Evolutionary conservation across 2,329 filamentous ascomycete genomes (phyloP).

Genomic region (Alternaria alternata): DNA sequence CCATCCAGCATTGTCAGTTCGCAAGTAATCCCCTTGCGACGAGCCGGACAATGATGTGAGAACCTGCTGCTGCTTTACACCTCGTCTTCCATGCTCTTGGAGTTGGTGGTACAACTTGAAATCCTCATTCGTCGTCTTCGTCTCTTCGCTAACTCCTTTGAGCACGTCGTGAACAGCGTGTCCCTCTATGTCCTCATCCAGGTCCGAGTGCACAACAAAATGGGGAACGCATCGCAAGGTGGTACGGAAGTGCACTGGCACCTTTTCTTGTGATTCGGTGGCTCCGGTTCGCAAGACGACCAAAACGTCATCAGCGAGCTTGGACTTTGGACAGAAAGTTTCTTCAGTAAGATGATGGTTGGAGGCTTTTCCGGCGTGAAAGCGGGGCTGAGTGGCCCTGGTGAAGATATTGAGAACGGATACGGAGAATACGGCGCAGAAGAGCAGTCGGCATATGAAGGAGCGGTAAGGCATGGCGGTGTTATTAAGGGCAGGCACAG

Average conservation of each 20-base stretch:
- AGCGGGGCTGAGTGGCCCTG: slow-evolving; percentile 38
- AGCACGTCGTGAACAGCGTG: slow-evolving; percentile 59
- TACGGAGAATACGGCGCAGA: slow-evolving; percentile 45
- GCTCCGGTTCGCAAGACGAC: slow-evolving; percentile 68
- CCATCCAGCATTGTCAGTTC: slow-evolving; percentile 56
- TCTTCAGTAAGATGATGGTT: slow-evolving; percentile 25
- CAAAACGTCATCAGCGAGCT: slow-evolving; percentile 60
- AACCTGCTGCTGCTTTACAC: slow-evolving; percentile 45
- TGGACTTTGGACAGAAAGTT: slow-evolving; percentile 43
- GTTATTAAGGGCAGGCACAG: slow-evolving; percentile 18
- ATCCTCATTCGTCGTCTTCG: slow-evolving; percentile 55
- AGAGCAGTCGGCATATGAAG: slow-evolving; percentile 45
- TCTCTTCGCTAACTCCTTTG: slow-evolving; percentile 51
- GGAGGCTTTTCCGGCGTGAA: slow-evolving; percentile 34
- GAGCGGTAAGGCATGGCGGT: slow-evolving; percentile 42
- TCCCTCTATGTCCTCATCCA: slow-evolving; percentile 62
- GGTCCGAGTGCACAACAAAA: slow-evolving; percentile 66
- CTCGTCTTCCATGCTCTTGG: slow-evolving; percentile 55
- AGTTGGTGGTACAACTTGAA: slow-evolving; percentile 63
- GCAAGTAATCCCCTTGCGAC: slow-evolving; percentile 45
- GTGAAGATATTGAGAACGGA: slow-evolving; percentile 48
- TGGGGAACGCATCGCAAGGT: slow-evolving; percentile 65
- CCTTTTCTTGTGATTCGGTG: slow-evolving; percentile 65
- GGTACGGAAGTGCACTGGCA: slow-evolving; percentile 65
- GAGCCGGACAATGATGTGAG: slow-evolving; percentile 45